Conservation (phyloP, 768 basidiomycete species). For the Leucogyrophana mollusca region DNA sequence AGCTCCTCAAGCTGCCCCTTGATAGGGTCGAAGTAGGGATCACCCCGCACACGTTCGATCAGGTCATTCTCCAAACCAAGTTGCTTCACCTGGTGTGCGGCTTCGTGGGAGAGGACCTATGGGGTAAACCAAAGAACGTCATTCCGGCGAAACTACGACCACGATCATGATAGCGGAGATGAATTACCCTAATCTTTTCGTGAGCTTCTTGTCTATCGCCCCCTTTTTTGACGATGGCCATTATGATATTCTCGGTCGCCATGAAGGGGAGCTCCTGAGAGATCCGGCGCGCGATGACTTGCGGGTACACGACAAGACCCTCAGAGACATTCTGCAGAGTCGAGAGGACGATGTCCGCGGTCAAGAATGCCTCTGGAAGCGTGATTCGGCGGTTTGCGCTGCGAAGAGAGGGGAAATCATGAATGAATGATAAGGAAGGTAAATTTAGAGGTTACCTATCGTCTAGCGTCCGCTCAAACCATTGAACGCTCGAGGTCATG, state of each 20-base stretch:
- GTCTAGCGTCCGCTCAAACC: constrained; percentile 98
- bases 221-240: constrained; percentile 94
- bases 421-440: neutral
- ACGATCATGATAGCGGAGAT: constrained; percentile 4
- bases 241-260: constrained; percentile 99
- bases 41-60: constrained; percentile 78
- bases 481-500: constrained; percentile 93
- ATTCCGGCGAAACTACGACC: constrained; percentile 9
- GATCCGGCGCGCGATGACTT: constrained; percentile 90
- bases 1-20: constrained; percentile 73
- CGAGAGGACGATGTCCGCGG: constrained; percentile 93
- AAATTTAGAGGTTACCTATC: constrained; percentile 62
- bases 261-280: constrained; percentile 97
- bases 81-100: constrained; percentile 90
- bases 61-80: constrained; percentile 95
- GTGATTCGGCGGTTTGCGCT: constrained; percentile 97
- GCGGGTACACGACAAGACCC: constrained; percentile 98
- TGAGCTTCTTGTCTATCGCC: constrained; percentile 97
- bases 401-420: constrained; percentile 11
- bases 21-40: constrained; percentile 90
- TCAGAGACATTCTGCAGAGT: constrained; percentile 97
- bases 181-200: constrained; percentile 83
- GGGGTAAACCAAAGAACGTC: constrained; percentile 3
- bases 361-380: constrained; percentile 94
- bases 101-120: constrained; percentile 91